phyloP scores from a whole-genome alignment of 345 rosid species.

The Eucalyptus decipiens region DNA sequence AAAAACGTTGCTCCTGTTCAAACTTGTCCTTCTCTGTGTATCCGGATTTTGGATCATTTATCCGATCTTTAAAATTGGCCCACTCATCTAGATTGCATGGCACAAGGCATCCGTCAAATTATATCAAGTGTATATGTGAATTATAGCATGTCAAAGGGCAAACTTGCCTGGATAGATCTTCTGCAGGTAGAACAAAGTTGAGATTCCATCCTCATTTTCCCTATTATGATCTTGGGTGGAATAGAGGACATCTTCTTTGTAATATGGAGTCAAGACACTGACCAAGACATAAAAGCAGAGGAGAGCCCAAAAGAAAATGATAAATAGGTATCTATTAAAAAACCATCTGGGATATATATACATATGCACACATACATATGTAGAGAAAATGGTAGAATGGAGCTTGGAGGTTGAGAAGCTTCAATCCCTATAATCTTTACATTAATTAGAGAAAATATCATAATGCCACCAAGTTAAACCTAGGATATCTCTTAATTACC shows the following conservation, averaged over 20 bases:
- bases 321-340: not conserved
- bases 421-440: not conserved
- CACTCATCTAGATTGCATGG: constrained; percentile 59
- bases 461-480: not conserved
- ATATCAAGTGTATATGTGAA: not conserved
- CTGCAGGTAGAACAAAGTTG: constrained; percentile 72
- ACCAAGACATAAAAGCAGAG: not conserved
- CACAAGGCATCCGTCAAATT: not conserved
- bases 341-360: accelerated
- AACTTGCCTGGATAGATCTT: constrained; percentile 83
- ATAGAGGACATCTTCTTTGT: constrained; percentile 79
- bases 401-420: not conserved
- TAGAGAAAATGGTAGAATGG: not conserved
- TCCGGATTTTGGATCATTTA: constrained; percentile 10
- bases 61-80: constrained; percentile 58
- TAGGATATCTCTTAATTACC: not conserved
- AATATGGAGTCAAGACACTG: constrained; percentile 94
- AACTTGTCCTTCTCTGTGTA: not conserved
- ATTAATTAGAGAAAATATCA: not conserved
- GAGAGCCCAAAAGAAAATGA: not conserved
- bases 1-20: constrained; percentile 40
- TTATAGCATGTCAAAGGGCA: not conserved
- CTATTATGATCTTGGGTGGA: constrained; percentile 61
- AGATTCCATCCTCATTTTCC: constrained; percentile 93
- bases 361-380: not conserved